These are phyloP conservation scores for Lasiodiplodia sp. DNA, from an alignment of 2,329 filamentous ascomycete species.

Conservation along the genomic window DNA sequence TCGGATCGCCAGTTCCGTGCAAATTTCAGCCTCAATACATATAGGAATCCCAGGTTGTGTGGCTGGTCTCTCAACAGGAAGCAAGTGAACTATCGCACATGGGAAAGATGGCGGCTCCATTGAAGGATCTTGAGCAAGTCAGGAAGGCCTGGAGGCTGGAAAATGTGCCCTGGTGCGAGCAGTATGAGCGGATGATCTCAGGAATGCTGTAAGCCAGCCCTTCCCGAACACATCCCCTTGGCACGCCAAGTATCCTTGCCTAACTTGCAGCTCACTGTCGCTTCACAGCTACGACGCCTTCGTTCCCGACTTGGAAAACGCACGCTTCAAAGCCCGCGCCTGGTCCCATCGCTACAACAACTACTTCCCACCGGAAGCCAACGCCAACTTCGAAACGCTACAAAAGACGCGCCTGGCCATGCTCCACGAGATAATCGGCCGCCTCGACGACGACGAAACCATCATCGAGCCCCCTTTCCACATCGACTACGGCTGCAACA, in stretches of 20 bases:
- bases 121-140: conserved; percentile 54
- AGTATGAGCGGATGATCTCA: conserved; percentile 71
- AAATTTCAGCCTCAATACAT: no score
- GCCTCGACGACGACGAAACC: conserved; percentile 43
- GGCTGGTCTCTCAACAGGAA: no score
- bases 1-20: no score
- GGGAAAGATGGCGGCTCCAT: conserved; percentile 44
- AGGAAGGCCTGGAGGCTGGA: conserved; percentile 57
- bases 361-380: conserved; percentile 43
- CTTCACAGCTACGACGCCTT: conserved; percentile 58
- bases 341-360: conserved; percentile 67
- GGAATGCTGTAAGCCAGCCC: conserved; percentile 61
- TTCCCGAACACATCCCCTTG: not conserved
- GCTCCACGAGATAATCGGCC: conserved; percentile 42
- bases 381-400: conserved; percentile 39
- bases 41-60: no score
- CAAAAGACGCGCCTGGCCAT: conserved; percentile 37
- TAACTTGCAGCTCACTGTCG: no score
- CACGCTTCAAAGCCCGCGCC: conserved; percentile 62
- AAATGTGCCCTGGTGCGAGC: conserved; percentile 64
- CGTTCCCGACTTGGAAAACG: conserved; percentile 57
- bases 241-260: no score
- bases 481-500: conserved; percentile 72
- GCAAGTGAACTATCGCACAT: no score
- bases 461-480: conserved; percentile 68